A percentile compares a stretch with the other conserved stretches of the same genome.
Evolutionary conservation across 257 asterid species (phyloP).

Genomic region (Ballota nigra): DNA sequence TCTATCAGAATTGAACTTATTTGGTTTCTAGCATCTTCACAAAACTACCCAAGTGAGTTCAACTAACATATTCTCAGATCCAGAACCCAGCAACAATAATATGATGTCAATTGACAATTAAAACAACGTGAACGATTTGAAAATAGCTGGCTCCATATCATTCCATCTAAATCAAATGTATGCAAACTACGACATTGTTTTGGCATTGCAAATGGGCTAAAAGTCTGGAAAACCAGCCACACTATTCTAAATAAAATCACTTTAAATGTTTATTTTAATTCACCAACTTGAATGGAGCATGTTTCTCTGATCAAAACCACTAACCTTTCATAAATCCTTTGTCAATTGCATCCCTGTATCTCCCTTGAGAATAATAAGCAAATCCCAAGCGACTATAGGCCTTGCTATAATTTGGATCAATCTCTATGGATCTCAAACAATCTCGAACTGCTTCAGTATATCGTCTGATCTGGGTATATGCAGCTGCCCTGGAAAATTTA

Average conservation of each 20-base stretch:
- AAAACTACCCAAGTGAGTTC: constrained; percentile 1
- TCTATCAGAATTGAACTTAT: constrained; percentile 20
- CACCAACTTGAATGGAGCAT: constrained; percentile 7
- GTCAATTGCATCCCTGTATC: constrained; percentile 75
- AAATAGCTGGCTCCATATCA: neutral
- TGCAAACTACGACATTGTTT: neutral
- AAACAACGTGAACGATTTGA: constrained; percentile 13
- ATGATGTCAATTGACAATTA: neutral
- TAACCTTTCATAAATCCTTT: constrained; percentile 74
- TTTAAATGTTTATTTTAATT: neutral
- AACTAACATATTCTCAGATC: constrained; percentile 13
- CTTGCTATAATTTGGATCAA: constrained; percentile 79
- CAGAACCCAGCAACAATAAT: constrained; percentile 1
- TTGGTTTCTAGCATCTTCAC: neutral
- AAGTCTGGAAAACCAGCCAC: neutral
- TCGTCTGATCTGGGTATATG: constrained; percentile 59
- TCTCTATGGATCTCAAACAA: constrained; percentile 65
- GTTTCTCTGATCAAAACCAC: constrained; percentile 21
- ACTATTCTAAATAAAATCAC: constrained; percentile 4
- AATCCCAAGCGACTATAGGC: constrained; percentile 90
- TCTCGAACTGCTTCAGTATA: constrained; percentile 63
- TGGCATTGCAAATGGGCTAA: neutral
- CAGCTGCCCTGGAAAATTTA: constrained; percentile 75
- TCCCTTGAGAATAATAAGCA: constrained; percentile 85
- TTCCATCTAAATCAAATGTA: constrained; percentile 10